Conservation (phyloP, 2,329 filamentous ascomycete species). For the Phyllosticta ampelicida region DNA sequence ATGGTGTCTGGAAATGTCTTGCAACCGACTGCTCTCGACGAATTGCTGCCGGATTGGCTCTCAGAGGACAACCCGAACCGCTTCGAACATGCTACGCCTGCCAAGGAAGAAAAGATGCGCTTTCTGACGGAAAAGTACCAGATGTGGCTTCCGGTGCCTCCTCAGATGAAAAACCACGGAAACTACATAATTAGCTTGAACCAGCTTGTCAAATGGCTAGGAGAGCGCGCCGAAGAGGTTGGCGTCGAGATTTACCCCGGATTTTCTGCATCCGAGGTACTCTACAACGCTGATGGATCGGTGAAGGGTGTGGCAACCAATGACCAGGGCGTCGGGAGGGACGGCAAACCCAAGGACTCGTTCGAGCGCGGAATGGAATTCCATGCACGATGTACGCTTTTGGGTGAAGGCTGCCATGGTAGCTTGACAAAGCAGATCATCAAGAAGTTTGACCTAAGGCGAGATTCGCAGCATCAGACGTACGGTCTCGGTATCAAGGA, state of each 20-base stretch:
- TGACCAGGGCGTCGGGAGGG: constrained; percentile 72
- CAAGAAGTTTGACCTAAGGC: constrained; percentile 83
- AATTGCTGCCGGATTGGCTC: constrained; percentile 90
- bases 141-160: constrained; percentile 75
- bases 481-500: constrained; percentile 94
- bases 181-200: constrained; percentile 97
- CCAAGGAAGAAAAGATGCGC: constrained; percentile 76
- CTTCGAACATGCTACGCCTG: constrained; percentile 80
- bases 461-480: constrained; percentile 86
- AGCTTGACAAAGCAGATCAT: constrained; percentile 90
- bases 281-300: constrained; percentile 77
- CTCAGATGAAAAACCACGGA: constrained; percentile 96
- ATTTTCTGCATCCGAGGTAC: constrained; percentile 85
- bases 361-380: constrained; percentile 99
- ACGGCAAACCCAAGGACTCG: constrained; percentile 74
- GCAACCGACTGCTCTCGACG: constrained; percentile 75
- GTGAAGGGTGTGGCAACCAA: constrained; percentile 95
- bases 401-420: constrained; percentile 92
- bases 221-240: constrained; percentile 88
- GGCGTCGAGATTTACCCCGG: constrained; percentile 95
- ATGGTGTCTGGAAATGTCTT: constrained; percentile 94
- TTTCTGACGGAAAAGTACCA: constrained; percentile 76
- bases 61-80: constrained; percentile 76
- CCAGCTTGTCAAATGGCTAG: constrained; percentile 91
- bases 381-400: constrained; percentile 79